Evolutionary conservation across 768 basidiomycete genomes (phyloP).

Genomic region (Ramaria sp.): DNA sequence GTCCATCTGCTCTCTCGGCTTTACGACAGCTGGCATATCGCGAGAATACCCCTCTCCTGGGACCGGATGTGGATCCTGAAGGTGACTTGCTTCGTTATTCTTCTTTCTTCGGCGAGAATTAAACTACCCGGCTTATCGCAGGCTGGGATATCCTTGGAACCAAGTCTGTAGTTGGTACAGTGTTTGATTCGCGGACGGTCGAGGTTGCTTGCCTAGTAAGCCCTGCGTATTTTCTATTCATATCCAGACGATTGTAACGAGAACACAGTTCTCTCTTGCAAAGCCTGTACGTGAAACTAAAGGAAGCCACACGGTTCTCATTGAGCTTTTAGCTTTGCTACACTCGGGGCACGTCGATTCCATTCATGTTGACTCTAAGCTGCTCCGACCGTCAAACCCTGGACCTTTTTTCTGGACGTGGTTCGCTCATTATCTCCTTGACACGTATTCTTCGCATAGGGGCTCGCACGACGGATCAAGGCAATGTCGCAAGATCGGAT

Average conservation of each 20-base stretch:
- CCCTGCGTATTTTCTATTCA: background rate
- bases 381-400: slow-evolving; percentile 36
- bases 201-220: slow-evolving; percentile 24
- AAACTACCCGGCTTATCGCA: background rate
- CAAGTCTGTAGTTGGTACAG: slow-evolving; percentile 20
- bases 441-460: slow-evolving; percentile 39
- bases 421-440: slow-evolving; percentile 31
- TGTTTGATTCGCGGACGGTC: slow-evolving; percentile 23
- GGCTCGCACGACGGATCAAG: slow-evolving; percentile 31
- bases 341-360: slow-evolving; percentile 40
- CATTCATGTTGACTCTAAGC: slow-evolving; percentile 35
- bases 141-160: slow-evolving; percentile 5
- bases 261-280: slow-evolving; percentile 1
- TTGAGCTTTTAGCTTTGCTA: slow-evolving; percentile 30
- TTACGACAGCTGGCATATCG: slow-evolving; percentile 26
- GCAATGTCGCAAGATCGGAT: slow-evolving; percentile 27
- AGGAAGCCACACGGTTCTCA: slow-evolving; percentile 7
- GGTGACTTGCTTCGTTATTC: slow-evolving; percentile 19
- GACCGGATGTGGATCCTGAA: slow-evolving; percentile 29
- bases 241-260: background rate
- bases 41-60: slow-evolving; percentile 22
- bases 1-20: slow-evolving; percentile 25
- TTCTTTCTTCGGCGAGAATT: background rate
- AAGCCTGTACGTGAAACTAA: background rate
- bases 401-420: slow-evolving; percentile 34